Evolutionary conservation across 1,284 basidiomycete species (phyloP), one percentile per base, ranked within the genome.

Genomic region (Inonotus obliquus): DNA sequence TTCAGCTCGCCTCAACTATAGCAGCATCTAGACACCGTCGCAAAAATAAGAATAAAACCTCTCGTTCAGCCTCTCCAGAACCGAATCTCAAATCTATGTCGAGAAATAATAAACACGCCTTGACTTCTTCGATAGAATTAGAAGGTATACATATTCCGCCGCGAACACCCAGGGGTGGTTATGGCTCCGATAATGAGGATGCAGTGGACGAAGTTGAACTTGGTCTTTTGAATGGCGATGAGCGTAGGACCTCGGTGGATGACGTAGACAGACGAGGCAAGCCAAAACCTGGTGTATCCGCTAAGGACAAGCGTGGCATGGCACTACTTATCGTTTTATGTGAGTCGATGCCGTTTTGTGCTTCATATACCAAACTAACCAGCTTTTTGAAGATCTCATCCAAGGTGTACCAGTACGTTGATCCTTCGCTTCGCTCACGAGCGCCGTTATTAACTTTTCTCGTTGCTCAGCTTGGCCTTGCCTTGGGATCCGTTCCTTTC

Each of bases 401-500:
- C 96, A 99, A 77, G 96, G 96, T 62, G 89, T 99, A 66, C 97
- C 96, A 47, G 92, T 99, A 72, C 82, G 95, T 75, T 65, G 72
- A 32, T 38, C 0, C 25, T 49, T 9, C 65, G 23, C 49, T 65
- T 74, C 59, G 69, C 47, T 54, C 53, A 58, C 6, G 27, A 49
- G 48, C 13, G 45, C 58, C 44, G 54, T 48, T 47, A 54, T 41
- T 59, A n/a, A 45, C 65, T 55, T 53, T n/a, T 11, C 32, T 5
- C 41, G 10, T 56, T 44, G 41, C 41, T 44, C 41, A 91, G 89
- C 72, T 91, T 65, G 89, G 89, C 55, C 81, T 91, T 65, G 89
- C 89, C 25, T 75, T 91, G 90, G 97, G 96, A 65, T 98, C 96
- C 35, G 87, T 99, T 37, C 96, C 97, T 29, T 98, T 98, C 81